Evolutionary conservation across 768 basidiomycete species (phyloP), one percentile per base, ranked within the genome.

Genomic region (Hericium rajendrae): DNA sequence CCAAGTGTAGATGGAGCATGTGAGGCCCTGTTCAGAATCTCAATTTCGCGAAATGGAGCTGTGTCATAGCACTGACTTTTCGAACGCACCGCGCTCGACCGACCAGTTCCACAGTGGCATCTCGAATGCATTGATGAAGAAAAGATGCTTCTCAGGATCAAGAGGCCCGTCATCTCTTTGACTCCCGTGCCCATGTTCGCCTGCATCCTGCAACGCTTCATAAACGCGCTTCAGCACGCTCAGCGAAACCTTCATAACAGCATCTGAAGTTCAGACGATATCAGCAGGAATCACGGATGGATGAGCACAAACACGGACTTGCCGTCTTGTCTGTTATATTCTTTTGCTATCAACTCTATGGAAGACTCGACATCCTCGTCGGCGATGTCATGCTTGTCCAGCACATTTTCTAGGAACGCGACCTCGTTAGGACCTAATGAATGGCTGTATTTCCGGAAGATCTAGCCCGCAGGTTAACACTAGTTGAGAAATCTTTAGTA

Each of bases 21-120:
- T 11, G 76, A 65, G 22, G 79, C 73, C 67, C 88, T 88, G 60
- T 13, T 62, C 63, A 32, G 9, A 6, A 32, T 8, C 9, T 32
- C 32, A 32, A 8, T 8, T 8, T 32, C 32, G 32, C 6, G 32
- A 32, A 32, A 6, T 10, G 5, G 32, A 32, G 32, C 6, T 10
- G 32, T 32, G 6, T 32, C 32, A 32, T 6, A 1, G 32, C 16
- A 24, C 12, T 26, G 15, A 95, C 94, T 83, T 88, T 57, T 92
- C 91, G 65, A 97, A 98, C 1, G 88, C 86, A 49, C 87, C 87
- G 57, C 88, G 75, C 65, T 94, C 90, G 32, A 78, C 73, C 15
- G 94, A 92, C 84, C 91, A 99, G 64, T 86, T 80, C 86, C 94
- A 94, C 12, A 84, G 73, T 0, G 97, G 97, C 94, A 98, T 97